These are phyloP conservation scores for Haemoproteus tartakovskyi DNA, from an alignment of 169 alveolate species.

Conservation along the genomic window DNA sequence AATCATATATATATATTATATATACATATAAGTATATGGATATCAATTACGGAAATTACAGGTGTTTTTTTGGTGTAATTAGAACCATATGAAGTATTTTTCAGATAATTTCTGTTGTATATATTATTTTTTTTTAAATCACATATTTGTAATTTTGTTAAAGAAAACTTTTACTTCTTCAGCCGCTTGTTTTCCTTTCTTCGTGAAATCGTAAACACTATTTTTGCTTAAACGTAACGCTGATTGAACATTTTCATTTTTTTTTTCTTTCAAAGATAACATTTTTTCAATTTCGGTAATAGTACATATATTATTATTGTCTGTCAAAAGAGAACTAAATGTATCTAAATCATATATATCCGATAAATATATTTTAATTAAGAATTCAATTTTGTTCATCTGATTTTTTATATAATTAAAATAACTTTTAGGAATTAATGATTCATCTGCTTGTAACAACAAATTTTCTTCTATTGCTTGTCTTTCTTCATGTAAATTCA, in stretches of 20 bases:
- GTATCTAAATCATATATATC: slow-evolving; percentile 25
- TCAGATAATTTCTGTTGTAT: no score
- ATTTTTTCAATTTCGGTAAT: slow-evolving; percentile 53
- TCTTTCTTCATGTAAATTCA: no score
- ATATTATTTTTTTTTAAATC: background rate
- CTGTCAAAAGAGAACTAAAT: slow-evolving; percentile 26
- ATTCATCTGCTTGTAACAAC: background rate
- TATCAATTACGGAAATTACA: no score
- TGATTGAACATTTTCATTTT: background rate
- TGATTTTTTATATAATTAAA: slow-evolving; percentile 35
- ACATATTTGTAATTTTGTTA: slow-evolving; percentile 14
- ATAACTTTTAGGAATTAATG: slow-evolving; percentile 24
- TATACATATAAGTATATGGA: no score
- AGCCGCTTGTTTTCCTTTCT: slow-evolving; percentile 34
- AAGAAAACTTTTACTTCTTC: slow-evolving; percentile 39
- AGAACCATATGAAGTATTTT: no score
- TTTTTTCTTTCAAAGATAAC: slow-evolving; percentile 2
- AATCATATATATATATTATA: no score
- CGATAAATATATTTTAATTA: slow-evolving; percentile 39
- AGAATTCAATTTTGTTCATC: slow-evolving; percentile 23
- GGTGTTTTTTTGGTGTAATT: no score
- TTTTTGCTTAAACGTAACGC: background rate
- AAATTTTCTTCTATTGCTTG: background rate
- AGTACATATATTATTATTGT: slow-evolving; percentile 49
- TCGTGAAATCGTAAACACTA: slow-evolving; percentile 17